Percentiles rank a stretch among this genome's conserved stretches.
phyloP scores from a whole-genome alignment of 2,329 filamentous ascomycete species.

The Cercospora janseana region DNA sequence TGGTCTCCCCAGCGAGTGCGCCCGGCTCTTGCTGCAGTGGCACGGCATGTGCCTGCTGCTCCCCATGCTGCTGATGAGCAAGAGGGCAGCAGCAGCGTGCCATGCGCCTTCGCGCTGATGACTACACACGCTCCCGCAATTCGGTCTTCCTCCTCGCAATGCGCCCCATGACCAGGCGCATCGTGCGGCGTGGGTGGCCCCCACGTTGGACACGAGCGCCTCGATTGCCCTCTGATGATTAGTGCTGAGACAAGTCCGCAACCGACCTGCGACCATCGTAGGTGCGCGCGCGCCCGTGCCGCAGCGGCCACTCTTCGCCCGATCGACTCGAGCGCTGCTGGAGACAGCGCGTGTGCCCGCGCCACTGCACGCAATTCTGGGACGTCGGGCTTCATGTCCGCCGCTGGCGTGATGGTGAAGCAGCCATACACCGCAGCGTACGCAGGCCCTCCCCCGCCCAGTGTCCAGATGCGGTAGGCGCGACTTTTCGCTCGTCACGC shows the following conservation, averaged over 20 bases:
- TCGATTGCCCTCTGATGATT: not conserved
- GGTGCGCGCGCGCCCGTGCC: too few species aligned
- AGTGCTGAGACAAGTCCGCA: not conserved
- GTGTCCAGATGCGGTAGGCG: not conserved
- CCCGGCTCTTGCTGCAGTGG: not conserved
- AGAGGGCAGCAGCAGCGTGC: not conserved
- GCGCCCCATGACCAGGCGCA: too few species aligned
- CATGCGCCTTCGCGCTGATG: too few species aligned
- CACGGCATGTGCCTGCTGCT: not conserved
- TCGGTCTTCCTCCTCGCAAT: too few species aligned
- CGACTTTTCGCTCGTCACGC: not conserved
- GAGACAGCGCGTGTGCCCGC: not conserved
- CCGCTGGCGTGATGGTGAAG: too few species aligned
- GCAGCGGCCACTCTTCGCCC: not conserved
- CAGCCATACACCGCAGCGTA: too few species aligned
- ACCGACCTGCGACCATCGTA: not conserved
- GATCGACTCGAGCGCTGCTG: not conserved
- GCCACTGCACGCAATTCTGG: slow-evolving; percentile 1
- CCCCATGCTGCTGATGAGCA: not conserved
- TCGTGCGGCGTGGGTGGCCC: too few species aligned
- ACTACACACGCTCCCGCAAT: too few species aligned
- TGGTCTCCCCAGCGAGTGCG: slow-evolving; percentile 3
- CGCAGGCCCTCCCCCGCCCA: too few species aligned
- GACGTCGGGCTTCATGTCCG: slow-evolving; percentile 1
- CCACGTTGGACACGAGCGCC: too few species aligned